These are phyloP conservation scores for Gossypium bickii DNA, from an alignment of 345 rosid genomes.

Conservation along the genomic window DNA sequence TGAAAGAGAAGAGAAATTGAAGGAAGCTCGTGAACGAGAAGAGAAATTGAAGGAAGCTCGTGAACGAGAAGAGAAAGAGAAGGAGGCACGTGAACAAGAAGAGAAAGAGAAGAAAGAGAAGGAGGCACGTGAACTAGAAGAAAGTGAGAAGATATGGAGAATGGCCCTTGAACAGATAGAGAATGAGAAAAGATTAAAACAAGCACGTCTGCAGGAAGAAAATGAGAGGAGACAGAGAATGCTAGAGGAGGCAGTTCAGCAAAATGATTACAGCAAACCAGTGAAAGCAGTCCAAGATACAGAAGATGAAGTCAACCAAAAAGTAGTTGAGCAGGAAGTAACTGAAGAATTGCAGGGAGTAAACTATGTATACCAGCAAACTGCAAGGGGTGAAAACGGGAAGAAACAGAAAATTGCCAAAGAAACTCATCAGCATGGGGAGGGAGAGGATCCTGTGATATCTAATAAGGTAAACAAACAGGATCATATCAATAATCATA, in stretches of 20 bases:
- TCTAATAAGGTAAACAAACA: slow-evolving; percentile 19
- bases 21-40: slow-evolving; percentile 34
- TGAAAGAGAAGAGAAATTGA: slow-evolving; percentile 30
- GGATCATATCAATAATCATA: slow-evolving; percentile 22
- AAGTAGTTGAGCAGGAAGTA: slow-evolving; percentile 38
- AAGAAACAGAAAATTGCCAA: slow-evolving; percentile 16
- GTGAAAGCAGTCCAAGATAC: slow-evolving; percentile 28
- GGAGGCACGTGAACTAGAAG: slow-evolving; percentile 41
- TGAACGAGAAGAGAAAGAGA: slow-evolving; percentile 47
- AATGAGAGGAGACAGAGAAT: slow-evolving; percentile 29
- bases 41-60: slow-evolving; percentile 36
- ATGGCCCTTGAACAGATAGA: slow-evolving; percentile 41
- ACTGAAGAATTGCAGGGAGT: slow-evolving; percentile 31
- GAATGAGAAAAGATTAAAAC: slow-evolving; percentile 39
- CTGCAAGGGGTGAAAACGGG: slow-evolving; percentile 24
- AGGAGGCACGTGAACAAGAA: slow-evolving; percentile 36
- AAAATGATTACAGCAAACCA: slow-evolving; percentile 17
- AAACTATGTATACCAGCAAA: slow-evolving; percentile 18
- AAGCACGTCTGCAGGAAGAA: slow-evolving; percentile 34
- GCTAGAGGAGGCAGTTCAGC: slow-evolving; percentile 25
- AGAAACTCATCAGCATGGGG: slow-evolving; percentile 17
- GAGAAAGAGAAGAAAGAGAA: slow-evolving; percentile 39
- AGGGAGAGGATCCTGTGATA: slow-evolving; percentile 16
- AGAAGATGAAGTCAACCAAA: slow-evolving; percentile 36
- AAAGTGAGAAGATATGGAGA: slow-evolving; percentile 40